phyloP scores from a whole-genome alignment of 1,139 yeast genomes.

The Yamadazyma atmosphaerica region DNA sequence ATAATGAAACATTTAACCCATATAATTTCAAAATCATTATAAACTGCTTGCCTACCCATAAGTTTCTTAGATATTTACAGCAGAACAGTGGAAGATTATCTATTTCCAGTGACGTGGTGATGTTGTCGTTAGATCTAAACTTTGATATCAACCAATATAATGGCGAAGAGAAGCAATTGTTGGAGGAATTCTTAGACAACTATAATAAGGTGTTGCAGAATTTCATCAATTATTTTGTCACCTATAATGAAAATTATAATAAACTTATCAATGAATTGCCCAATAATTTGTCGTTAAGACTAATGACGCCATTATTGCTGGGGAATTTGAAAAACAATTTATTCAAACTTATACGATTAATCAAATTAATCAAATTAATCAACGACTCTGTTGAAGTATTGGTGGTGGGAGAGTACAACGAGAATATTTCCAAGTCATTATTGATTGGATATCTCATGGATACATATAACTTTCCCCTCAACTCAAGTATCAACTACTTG shows the following conservation, averaged over 20 bases:
- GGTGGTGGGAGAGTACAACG: conserved; percentile 37
- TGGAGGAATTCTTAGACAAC: conserved; percentile 25
- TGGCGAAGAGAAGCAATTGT: conserved; percentile 21
- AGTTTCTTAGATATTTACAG: conserved; percentile 28
- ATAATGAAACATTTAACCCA: conserved; percentile 18
- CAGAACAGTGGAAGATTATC: conserved; percentile 16
- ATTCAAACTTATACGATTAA: conserved; percentile 39
- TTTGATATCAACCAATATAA: conserved; percentile 23
- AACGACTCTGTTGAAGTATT: conserved; percentile 37
- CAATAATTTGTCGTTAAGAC: conserved; percentile 22
- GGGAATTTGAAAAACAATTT: conserved; percentile 42
- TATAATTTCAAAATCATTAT: conserved; percentile 40
- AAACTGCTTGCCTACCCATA: conserved; percentile 40
- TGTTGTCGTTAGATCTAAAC: conserved; percentile 41
- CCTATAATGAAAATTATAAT: conserved; percentile 29
- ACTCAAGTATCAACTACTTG: conserved; percentile 26
- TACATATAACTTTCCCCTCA: conserved; percentile 36
- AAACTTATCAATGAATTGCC: conserved; percentile 35
- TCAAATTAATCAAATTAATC: conserved; percentile 36
- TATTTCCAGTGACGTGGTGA: conserved; percentile 40
- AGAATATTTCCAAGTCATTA: conserved; percentile 36
- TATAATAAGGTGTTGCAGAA: conserved; percentile 41
- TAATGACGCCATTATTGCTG: conserved; percentile 38
- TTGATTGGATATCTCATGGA: conserved; percentile 45
- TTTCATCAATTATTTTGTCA: conserved; percentile 39